Evolutionary conservation across 306 rosid species (phyloP).

Genomic region (Quercus suber): DNA sequence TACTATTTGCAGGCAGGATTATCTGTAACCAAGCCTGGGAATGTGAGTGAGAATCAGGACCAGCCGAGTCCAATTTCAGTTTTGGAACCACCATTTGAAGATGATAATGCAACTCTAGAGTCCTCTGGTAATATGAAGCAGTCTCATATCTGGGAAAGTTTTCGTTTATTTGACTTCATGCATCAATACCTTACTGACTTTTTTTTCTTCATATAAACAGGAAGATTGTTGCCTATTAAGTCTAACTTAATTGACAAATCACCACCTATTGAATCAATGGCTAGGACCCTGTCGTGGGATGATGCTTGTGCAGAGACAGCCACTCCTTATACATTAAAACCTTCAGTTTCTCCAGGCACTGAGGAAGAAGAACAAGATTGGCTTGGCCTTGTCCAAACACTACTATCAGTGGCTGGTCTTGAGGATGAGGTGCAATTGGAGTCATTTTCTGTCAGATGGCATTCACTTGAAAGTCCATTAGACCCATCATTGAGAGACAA

Average conservation of each 20-base stretch:
- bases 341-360: slow-evolving; percentile 43
- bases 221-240: slow-evolving; percentile 34
- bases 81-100: slow-evolving; percentile 66
- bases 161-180: slow-evolving; percentile 1
- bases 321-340: slow-evolving; percentile 45
- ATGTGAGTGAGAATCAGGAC: slow-evolving; percentile 55
- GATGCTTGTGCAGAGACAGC: slow-evolving; percentile 54
- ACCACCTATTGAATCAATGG: slow-evolving; percentile 88
- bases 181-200: not conserved
- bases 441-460: slow-evolving; percentile 49
- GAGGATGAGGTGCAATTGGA: slow-evolving; percentile 40
- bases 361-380: slow-evolving; percentile 67
- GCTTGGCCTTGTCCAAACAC: slow-evolving; percentile 54
- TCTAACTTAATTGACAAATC: slow-evolving; percentile 93
- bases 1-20: slow-evolving; percentile 61
- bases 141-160: slow-evolving; percentile 4
- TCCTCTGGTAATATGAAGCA: slow-evolving; percentile 37
- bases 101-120: slow-evolving; percentile 45
- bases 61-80: slow-evolving; percentile 94
- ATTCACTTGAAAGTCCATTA: slow-evolving; percentile 71
- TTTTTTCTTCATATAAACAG: slow-evolving; percentile 36
- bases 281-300: slow-evolving; percentile 81
- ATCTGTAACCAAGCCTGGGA: slow-evolving; percentile 44
- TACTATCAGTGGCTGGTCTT: slow-evolving; percentile 64
- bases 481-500: slow-evolving; percentile 82